These are phyloP conservation scores for Epichloe sp. DNA, from an alignment of 2,329 filamentous ascomycete species.

Conservation along the genomic window DNA sequence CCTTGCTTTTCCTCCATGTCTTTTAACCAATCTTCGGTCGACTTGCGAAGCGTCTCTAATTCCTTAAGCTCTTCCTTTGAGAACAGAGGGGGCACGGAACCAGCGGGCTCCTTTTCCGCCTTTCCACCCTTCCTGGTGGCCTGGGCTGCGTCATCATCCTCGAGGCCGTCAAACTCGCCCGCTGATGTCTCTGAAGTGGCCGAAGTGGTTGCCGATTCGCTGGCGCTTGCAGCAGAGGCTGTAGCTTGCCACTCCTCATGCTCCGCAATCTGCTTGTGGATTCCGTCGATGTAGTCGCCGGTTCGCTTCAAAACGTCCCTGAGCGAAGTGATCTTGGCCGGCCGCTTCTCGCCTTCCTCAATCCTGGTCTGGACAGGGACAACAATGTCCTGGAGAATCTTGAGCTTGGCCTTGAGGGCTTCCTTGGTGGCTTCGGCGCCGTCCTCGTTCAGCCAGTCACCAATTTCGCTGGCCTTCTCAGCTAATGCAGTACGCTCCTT, in stretches of 20 bases:
- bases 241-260: conserved; percentile 50
- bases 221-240: conserved; percentile 22
- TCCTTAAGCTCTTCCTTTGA: conserved; percentile 56
- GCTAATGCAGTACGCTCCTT: conserved; percentile 55
- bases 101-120: conserved; percentile 32
- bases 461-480: conserved; percentile 52
- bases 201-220: conserved; percentile 33
- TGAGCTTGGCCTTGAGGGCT: conserved; percentile 62
- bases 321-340: conserved; percentile 53
- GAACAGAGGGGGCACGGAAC: conserved; percentile 54
- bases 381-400: conserved; percentile 64
- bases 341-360: conserved; percentile 58
- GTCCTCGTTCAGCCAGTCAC: conserved; percentile 86
- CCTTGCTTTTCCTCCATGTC: conserved; percentile 59
- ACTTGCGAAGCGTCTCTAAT: conserved; percentile 48
- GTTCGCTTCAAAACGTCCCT: conserved; percentile 60
- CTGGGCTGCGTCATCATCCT: conserved; percentile 45
- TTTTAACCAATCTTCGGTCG: conserved; percentile 60
- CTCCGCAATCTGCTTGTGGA: conserved; percentile 57
- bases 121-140: conserved; percentile 27
- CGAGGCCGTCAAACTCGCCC: conserved; percentile 58
- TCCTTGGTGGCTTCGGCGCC: conserved; percentile 64
- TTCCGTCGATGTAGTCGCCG: conserved; percentile 53
- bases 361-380: conserved; percentile 64
- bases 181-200: conserved; percentile 34